Conservation (phyloP, 305 asterid genomes). For the Fraxinus sp. region DNA sequence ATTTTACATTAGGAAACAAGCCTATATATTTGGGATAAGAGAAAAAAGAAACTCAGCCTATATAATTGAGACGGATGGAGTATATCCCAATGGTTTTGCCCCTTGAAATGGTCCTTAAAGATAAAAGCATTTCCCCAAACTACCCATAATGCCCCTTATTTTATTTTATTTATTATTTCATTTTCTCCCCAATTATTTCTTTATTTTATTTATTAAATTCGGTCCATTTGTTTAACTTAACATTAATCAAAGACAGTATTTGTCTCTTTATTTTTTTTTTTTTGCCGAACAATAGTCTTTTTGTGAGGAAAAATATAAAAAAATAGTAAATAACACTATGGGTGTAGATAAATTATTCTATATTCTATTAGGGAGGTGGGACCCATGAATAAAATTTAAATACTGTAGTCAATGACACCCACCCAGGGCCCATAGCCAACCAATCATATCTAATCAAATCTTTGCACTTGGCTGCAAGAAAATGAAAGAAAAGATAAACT, state of each 20-base stretch:
- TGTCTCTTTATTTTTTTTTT: neutral
- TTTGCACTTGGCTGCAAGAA: neutral
- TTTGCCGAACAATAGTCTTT: neutral
- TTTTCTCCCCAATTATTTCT: neutral
- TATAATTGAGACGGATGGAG: too few relatives aligned
- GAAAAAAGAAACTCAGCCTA: too few relatives aligned
- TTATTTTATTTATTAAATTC: neutral
- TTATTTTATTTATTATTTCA: neutral
- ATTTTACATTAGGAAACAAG: too few relatives aligned
- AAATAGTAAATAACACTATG: neutral
- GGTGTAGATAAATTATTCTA: neutral
- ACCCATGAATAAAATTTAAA: neutral
- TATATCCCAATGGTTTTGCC: slow-evolving; percentile 17
- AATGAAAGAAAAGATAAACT: neutral
- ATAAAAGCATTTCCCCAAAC: neutral
- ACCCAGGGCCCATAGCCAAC: neutral
- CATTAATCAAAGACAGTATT: neutral
- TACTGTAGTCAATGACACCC: slow-evolving; percentile 24
- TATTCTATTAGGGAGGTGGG: slow-evolving; percentile 5
- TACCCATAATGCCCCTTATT: slow-evolving; percentile 19
- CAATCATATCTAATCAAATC: neutral
- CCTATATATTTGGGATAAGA: too few relatives aligned
- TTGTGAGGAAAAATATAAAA: neutral
- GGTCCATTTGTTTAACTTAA: neutral
- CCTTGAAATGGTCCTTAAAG: slow-evolving; percentile 27